phyloP scores from a whole-genome alignment of 2,329 filamentous ascomycete species.

The Colletotrichum cereale region DNA sequence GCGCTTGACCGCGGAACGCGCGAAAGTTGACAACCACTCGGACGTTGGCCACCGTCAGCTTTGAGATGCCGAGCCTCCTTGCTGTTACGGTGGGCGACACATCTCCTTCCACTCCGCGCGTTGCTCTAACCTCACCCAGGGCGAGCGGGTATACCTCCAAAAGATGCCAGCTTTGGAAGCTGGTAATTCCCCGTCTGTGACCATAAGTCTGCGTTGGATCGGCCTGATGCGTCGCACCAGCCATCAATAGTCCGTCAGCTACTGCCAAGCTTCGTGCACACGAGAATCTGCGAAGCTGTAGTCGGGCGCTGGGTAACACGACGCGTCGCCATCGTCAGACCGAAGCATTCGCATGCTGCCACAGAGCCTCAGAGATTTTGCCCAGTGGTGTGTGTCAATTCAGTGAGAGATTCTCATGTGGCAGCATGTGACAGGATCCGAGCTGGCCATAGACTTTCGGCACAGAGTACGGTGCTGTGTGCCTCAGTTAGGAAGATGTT shows the following conservation, averaged over 20 bases:
- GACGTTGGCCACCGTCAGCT: slow-evolving; percentile 13
- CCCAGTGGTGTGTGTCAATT: background rate
- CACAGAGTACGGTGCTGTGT: background rate
- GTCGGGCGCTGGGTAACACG: background rate
- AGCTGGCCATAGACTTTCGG: background rate
- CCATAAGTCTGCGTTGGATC: background rate
- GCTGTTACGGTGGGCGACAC: background rate
- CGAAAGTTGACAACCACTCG: slow-evolving; percentile 9
- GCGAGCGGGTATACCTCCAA: background rate
- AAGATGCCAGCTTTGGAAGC: background rate
- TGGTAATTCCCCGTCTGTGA: background rate
- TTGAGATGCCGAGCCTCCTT: slow-evolving; percentile 33
- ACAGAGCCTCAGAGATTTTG: background rate
- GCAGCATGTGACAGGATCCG: background rate
- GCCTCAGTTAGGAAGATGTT: background rate
- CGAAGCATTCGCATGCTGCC: background rate
- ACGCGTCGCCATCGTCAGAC: background rate
- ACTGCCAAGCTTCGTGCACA: background rate
- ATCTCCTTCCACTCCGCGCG: slow-evolving; percentile 18
- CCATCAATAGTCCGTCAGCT: background rate
- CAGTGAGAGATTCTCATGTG: background rate
- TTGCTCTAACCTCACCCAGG: slow-evolving; percentile 27
- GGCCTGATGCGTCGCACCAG: background rate
- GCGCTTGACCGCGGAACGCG: slow-evolving; percentile 4
- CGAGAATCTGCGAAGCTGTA: background rate